Base-by-base conservation (phyloP, 305 asterid species). In the Ajuga reptans region DNA sequence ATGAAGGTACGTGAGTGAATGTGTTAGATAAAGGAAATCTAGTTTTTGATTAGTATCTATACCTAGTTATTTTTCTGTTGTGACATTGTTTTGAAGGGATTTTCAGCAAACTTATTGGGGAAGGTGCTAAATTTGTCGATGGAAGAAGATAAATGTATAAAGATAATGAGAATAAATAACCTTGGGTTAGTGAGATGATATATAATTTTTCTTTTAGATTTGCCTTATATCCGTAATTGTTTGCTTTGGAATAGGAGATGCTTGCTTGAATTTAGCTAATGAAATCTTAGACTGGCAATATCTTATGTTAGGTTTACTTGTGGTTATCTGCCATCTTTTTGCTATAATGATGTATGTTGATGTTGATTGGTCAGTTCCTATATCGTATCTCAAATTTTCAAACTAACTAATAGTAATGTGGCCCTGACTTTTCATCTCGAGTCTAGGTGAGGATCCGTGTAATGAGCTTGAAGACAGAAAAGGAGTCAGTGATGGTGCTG, bases 1-100 rank as follows among this genome's bases (percentile, higher is more conserved):
- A 78, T 64, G 85, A 72, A 75, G 95, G 92, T 88, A 72, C 53
- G 59, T 55, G 24, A 5, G 42, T 76, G 50, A 5, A 12, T 31
- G 66, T 47, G 47, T 41, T 1, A 37, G 42, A 37, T 6, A 8
- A 36, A 39, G 51, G 41, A 31, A 29, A 15, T 69, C 50, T 46
- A 4, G 51, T 1, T 9, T 36, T 43, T 10, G 1, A 2, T 33
- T 17, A 54, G 8, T 47, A 3, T 72, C 9, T 42, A 36, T n/a
- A 10, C 42, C 10, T 69, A 3, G 5, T 29, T 53, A 11, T 43
- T 16, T 50, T 11, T 52, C 10, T 60, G 55, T 43, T 43, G 53
- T 36, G 9, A 37, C 49, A 51, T 66, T 39, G 46, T 36, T 15
- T 6, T 53, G 42, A 37, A 53, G 42, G 31, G 5, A 31, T 17